Conservation (phyloP, 2,329 filamentous ascomycete species). For the Pestalotiopsis sp. region DNA sequence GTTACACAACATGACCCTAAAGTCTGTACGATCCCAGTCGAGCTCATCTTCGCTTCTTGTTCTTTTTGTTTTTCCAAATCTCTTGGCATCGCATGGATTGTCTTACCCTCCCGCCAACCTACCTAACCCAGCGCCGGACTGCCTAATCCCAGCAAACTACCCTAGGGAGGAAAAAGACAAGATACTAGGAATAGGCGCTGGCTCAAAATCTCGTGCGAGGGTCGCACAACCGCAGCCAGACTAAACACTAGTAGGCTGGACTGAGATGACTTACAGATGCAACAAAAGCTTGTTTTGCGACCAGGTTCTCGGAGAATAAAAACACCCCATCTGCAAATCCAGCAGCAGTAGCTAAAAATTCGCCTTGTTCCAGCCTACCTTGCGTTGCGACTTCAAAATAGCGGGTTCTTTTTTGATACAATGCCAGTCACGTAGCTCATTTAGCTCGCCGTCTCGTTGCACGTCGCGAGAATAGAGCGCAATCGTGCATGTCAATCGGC, state of each 20-base stretch:
- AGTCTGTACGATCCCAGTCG: background rate
- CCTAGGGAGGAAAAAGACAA: background rate
- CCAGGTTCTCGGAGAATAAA: slow-evolving; percentile 12
- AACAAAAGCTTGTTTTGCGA: slow-evolving; percentile 10
- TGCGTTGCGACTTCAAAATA: slow-evolving; percentile 2
- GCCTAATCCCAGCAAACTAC: background rate
- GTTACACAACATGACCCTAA: background rate
- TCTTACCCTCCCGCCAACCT: background rate
- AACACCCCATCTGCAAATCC: background rate
- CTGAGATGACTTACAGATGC: slow-evolving; percentile 10
- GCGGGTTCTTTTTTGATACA: background rate
- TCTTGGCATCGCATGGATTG: background rate
- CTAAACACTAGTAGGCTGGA: background rate
- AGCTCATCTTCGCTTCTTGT: background rate
- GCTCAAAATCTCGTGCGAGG: slow-evolving; percentile 12
- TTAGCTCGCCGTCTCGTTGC: too few relatives aligned
- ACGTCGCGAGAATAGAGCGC: too few relatives aligned
- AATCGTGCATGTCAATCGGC: background rate
- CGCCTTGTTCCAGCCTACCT: background rate
- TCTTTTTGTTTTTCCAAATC: background rate
- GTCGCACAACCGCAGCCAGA: slow-evolving; percentile 10
- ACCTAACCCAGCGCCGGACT: background rate
- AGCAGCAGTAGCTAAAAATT: background rate
- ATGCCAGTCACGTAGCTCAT: too few relatives aligned
- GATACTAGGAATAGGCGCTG: background rate